Conservation (phyloP, 805 yeast species). For the Starmerella potacharoeniae region DNA sequence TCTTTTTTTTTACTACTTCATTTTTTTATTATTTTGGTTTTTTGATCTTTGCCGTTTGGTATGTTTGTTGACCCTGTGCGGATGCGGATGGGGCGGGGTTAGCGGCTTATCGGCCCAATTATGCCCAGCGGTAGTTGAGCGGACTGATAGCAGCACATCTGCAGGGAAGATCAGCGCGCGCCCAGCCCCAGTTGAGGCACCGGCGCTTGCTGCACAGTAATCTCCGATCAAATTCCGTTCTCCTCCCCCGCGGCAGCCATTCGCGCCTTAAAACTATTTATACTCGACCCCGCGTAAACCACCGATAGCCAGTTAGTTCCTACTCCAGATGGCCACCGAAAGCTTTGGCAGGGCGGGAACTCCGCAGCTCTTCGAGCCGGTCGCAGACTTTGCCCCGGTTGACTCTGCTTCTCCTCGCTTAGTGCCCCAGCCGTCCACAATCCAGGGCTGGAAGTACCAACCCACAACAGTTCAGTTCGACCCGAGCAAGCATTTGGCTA, state of each 20-base stretch:
- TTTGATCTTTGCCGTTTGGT: no score
- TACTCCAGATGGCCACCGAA: background rate
- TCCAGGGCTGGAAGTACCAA: slow-evolving; percentile 9
- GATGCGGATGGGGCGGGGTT: no score
- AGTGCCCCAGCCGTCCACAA: background rate
- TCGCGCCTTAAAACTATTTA: background rate
- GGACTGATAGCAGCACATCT: background rate
- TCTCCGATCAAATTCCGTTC: slow-evolving; percentile 1
- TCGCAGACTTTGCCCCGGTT: slow-evolving; percentile 1
- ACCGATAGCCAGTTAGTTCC: background rate
- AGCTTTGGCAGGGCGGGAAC: background rate
- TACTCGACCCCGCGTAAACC: background rate
- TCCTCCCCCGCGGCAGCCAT: no score
- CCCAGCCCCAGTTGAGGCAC: background rate
- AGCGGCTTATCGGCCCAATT: background rate
- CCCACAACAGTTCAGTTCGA: slow-evolving; percentile 26
- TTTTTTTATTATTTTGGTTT: no score
- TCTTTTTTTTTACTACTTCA: no score
- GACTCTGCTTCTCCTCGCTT: background rate
- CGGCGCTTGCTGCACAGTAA: background rate
- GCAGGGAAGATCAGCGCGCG: background rate
- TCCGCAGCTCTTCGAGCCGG: slow-evolving; percentile 1
- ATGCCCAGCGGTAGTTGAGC: background rate
- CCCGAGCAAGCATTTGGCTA: slow-evolving; percentile 30
- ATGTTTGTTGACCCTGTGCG: no score